Percentiles rank a stretch among this genome's conserved stretches.
Evolutionary conservation across 2,329 filamentous ascomycete species (phyloP).

Genomic region (Pseudocercospora pini-densiflorae): DNA sequence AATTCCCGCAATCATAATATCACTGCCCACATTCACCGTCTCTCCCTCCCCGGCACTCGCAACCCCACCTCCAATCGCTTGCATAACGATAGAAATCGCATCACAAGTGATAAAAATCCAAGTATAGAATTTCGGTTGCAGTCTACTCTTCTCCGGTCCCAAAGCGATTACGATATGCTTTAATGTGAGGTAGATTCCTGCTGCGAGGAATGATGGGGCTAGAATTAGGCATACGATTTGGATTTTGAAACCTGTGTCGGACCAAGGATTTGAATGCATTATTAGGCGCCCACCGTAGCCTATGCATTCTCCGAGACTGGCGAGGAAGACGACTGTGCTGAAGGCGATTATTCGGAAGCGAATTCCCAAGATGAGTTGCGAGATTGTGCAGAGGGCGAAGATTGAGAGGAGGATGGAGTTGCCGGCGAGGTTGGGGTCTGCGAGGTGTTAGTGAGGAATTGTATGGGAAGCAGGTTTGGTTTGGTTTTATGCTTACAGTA

Average conservation of each 20-base stretch:
- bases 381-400: constrained; percentile 42
- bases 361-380: constrained; percentile 42
- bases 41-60: constrained; percentile 43
- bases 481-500: constrained; percentile 30
- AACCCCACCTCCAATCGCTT: constrained; percentile 51
- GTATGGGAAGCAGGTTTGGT: not conserved
- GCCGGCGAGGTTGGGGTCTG: constrained; percentile 40
- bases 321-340: constrained; percentile 46
- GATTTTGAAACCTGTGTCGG: constrained; percentile 46
- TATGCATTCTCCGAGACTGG: constrained; percentile 47
- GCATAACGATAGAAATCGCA: constrained; percentile 50
- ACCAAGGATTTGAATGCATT: constrained; percentile 49
- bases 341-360: constrained; percentile 46
- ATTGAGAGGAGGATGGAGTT: constrained; percentile 47
- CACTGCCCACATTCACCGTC: constrained; percentile 45
- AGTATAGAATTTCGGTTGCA: constrained; percentile 52
- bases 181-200: constrained; percentile 53
- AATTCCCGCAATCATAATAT: constrained; percentile 53
- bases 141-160: constrained; percentile 46
- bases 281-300: constrained; percentile 51
- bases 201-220: constrained; percentile 51
- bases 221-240: constrained; percentile 51
- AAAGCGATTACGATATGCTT: constrained; percentile 53
- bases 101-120: constrained; percentile 58
- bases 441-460: not conserved